Percentiles rank a stretch among this genome's conserved stretches.
Evolutionary conservation across 257 asterid species (phyloP).

Genomic region (Anisodus tanguticus): DNA sequence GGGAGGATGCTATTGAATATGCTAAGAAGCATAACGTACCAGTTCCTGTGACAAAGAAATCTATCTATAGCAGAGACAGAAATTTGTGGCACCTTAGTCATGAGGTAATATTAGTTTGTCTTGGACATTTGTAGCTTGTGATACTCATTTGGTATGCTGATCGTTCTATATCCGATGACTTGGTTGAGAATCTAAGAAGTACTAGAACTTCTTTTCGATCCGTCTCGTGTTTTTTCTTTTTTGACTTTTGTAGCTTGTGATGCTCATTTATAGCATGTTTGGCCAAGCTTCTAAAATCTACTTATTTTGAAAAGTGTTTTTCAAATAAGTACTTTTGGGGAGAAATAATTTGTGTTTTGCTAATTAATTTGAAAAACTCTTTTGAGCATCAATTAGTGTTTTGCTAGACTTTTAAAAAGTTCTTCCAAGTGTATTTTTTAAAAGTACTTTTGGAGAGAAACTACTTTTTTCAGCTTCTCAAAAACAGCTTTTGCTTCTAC

Average conservation of each 20-base stretch:
- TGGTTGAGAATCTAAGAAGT: neutral
- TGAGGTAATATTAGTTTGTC: conserved; percentile 56
- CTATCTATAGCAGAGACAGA: conserved; percentile 97
- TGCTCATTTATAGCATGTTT: no score
- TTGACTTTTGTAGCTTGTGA: neutral
- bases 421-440: no score
- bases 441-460: no score
- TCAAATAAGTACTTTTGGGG: no score
- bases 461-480: no score
- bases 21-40: conserved; percentile 92
- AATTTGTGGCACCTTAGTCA: conserved; percentile 98
- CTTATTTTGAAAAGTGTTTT: no score
- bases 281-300: no score
- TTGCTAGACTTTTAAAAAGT: no score
- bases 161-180: neutral
- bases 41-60: conserved; percentile 92
- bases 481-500: no score
- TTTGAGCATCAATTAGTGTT: no score
- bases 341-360: no score
- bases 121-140: conserved; percentile 3
- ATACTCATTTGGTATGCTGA: neutral
- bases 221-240: neutral
- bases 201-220: neutral
- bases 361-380: no score
- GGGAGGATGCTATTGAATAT: conserved; percentile 97